Base-by-base conservation (phyloP, 495 filamentous ascomycete species). In the Hypoxylon fragiforme region DNA sequence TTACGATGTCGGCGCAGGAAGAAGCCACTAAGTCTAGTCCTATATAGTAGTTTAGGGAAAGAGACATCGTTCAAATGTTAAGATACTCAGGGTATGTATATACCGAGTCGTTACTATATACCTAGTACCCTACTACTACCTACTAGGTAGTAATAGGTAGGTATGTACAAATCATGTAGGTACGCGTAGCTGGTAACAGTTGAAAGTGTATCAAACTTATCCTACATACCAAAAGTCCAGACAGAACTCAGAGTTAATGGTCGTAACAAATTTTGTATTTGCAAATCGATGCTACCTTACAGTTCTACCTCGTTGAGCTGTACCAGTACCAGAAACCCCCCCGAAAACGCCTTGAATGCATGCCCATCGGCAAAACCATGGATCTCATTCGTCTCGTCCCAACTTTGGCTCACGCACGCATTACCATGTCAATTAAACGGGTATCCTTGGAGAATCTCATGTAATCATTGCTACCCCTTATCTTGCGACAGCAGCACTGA, bases 401-500 rank as follows among this genome's bases (percentile, higher is more conserved):
- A 28, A 28, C 40, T 39, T 12, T 20, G 24, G 32, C 50, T n/a
- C 44, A 20, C 41, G 34, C 49, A 38, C 46, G 19, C 30, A 50
- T 39, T 44, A 57, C 50, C 35, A 42, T 49, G 32, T 52, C 50
- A 39, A 54, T 40, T 40, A 35, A 54, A 62, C 44, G 62, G 57
- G 57, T 64, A 67, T 62, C 61, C 57, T 56, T 54, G 47, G 24
- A 41, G 22, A 39, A 36, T 45, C 8, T 45, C 32, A 31, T 47
- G 5, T 16, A 12, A 36, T 54, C 13, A 11, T 20, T 14, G 16
- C 36, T 5, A 30, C 37, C 21, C 37, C 30, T n/a, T 54, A 63
- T 41, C 54, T 55, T 8, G 60, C 55, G 39, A 83, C 77, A 19
- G 80, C 80, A 19, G 80, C 78, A 62, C 65, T 89, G 52, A 90